Evolutionary conservation across 441 rosid species (phyloP).

Genomic region (Brassica balearica): DNA sequence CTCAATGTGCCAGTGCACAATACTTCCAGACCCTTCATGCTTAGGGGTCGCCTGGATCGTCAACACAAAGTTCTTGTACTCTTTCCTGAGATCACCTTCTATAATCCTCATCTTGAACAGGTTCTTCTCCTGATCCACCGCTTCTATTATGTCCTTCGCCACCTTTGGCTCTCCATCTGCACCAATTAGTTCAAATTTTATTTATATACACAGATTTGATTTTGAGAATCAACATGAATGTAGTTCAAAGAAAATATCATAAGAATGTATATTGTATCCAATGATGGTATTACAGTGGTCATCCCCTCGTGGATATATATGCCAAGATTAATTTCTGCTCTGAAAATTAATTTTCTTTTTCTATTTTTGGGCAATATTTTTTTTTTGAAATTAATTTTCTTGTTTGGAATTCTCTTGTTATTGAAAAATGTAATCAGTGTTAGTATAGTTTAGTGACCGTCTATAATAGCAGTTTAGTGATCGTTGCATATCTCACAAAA

Average conservation of each 20-base stretch:
- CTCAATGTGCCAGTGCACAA: slow-evolving; percentile 39
- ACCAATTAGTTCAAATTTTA: background rate
- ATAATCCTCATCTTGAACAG: slow-evolving; percentile 37
- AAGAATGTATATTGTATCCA: background rate
- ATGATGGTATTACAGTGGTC: background rate
- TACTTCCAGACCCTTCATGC: slow-evolving; percentile 25
- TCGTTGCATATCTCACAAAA: background rate
- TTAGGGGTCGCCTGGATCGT: slow-evolving; percentile 40
- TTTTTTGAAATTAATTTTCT: background rate
- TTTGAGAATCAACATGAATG: background rate
- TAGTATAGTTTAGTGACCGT: background rate
- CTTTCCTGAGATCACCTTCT: slow-evolving; percentile 43
- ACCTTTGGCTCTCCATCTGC: slow-evolving; percentile 33
- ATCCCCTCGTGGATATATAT: background rate
- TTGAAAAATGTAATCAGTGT: background rate
- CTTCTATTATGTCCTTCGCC: slow-evolving; percentile 33
- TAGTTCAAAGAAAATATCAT: slow-evolving; percentile 1
- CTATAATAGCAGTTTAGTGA: background rate
- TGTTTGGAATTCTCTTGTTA: background rate
- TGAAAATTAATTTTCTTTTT: background rate
- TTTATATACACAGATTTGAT: background rate
- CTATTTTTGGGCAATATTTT: background rate
- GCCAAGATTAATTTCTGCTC: background rate
- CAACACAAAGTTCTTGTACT: slow-evolving; percentile 33
- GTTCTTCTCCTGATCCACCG: slow-evolving; percentile 32